Evolutionary conservation across 2,329 filamentous ascomycete species (phyloP).

Genomic region (Nemania abortiva): DNA sequence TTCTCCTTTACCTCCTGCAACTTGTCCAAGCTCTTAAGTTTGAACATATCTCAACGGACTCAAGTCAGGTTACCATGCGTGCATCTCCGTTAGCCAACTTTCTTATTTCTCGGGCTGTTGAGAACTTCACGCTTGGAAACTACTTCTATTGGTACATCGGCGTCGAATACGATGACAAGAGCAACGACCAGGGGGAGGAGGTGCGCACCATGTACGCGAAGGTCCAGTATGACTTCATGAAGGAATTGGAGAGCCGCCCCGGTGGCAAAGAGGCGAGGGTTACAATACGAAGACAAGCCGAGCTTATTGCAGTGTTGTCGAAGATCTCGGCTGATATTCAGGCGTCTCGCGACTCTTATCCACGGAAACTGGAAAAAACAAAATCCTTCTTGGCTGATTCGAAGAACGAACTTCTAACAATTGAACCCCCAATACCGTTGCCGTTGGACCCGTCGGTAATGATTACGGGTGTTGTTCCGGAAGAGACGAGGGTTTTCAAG

Average conservation of each 20-base stretch:
- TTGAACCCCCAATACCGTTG: constrained; percentile 88
- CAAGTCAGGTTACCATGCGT: constrained; percentile 71
- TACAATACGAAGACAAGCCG: constrained; percentile 85
- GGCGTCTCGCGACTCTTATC: constrained; percentile 79
- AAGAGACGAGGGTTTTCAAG: constrained; percentile 93
- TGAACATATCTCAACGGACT: constrained; percentile 77
- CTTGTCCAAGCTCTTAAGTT: constrained; percentile 97
- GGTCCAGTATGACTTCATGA: constrained; percentile 97
- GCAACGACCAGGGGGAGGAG: constrained; percentile 77
- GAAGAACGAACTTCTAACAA: constrained; percentile 85
- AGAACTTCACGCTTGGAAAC: constrained; percentile 91
- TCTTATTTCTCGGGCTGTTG: constrained; percentile 85
- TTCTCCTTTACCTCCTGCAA: constrained; percentile 91
- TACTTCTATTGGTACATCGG: constrained; percentile 99
- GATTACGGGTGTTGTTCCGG: constrained; percentile 82
- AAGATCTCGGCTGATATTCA: constrained; percentile 92
- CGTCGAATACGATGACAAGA: constrained; percentile 93
- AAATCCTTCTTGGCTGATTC: constrained; percentile 88
- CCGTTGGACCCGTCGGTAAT: constrained; percentile 87
- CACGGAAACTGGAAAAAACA: constrained; percentile 83
- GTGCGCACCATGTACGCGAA: constrained; percentile 90
- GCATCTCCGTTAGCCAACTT: constrained; percentile 88
- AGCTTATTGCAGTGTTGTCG: constrained; percentile 86
- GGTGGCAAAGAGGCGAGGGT: constrained; percentile 80
- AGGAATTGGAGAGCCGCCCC: constrained; percentile 78